A percentile compares a stretch with the other conserved stretches of the same genome.
Conservation (phyloP, 1,284 basidiomycete species). For the Stygiomarasmius scandens region DNA sequence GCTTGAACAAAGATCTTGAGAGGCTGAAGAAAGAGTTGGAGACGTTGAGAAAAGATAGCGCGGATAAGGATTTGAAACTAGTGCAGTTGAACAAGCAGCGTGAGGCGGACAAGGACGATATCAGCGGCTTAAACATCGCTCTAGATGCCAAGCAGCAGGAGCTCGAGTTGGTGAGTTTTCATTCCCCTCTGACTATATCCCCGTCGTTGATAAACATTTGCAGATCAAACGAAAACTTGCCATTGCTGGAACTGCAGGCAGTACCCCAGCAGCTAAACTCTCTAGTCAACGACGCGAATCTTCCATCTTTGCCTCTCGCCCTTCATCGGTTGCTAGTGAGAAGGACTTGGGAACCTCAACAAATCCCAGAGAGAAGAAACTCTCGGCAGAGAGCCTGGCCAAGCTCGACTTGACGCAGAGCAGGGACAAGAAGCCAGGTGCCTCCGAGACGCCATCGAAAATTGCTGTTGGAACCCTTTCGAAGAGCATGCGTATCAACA, state of each 20-base stretch:
- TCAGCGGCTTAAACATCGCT: slow-evolving; percentile 81
- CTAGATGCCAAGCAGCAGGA: slow-evolving; percentile 90
- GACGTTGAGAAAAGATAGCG: slow-evolving; percentile 76
- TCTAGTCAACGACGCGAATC: slow-evolving; percentile 54
- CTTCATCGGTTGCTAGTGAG: slow-evolving; percentile 57
- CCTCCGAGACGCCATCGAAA: no score
- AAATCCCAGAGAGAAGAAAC: slow-evolving; percentile 12
- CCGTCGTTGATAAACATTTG: slow-evolving; percentile 8
- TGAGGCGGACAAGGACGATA: slow-evolving; percentile 73
- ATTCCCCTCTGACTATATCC: neutral
- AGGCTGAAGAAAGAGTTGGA: slow-evolving; percentile 67
- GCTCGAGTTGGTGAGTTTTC: slow-evolving; percentile 72
- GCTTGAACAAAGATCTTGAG: slow-evolving; percentile 65
- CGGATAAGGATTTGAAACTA: slow-evolving; percentile 81
- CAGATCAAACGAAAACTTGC: slow-evolving; percentile 76
- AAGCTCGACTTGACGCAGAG: neutral
- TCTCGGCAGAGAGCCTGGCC: slow-evolving; percentile 12
- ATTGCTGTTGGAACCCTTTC: slow-evolving; percentile 1
- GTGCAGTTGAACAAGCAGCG: slow-evolving; percentile 72
- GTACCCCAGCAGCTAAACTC: slow-evolving; percentile 51
- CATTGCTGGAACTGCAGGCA: slow-evolving; percentile 62
- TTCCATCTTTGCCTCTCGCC: slow-evolving; percentile 51
- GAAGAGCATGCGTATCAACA: slow-evolving; percentile 15
- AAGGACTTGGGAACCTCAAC: slow-evolving; percentile 23
- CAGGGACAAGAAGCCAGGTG: no score